phyloP scores from a whole-genome alignment of 768 basidiomycete species.

The Suillus americanus region DNA sequence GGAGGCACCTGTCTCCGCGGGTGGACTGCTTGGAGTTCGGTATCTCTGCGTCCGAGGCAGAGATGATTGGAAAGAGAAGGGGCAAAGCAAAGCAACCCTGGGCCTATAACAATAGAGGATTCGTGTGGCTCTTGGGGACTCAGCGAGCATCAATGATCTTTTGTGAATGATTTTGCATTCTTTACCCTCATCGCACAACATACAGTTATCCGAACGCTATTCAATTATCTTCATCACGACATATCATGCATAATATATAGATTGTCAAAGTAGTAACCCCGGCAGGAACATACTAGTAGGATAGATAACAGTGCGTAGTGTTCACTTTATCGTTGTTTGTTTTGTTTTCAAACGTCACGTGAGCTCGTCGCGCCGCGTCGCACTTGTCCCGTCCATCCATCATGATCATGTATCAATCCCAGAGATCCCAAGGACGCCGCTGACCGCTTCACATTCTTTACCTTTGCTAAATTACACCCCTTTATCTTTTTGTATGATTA shows the following conservation, averaged over 20 bases:
- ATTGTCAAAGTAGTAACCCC: slow-evolving; percentile 30
- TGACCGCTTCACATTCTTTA: not conserved
- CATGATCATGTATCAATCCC: too few species aligned
- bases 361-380: not conserved
- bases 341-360: too few species aligned
- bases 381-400: not conserved
- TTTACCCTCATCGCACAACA: not conserved
- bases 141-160: slow-evolving; percentile 1
- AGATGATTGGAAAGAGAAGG: slow-evolving; percentile 56
- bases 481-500: not conserved
- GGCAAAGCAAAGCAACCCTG: slow-evolving; percentile 56
- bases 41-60: slow-evolving; percentile 18
- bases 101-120: slow-evolving; percentile 22
- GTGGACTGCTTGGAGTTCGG: slow-evolving; percentile 16
- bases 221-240: slow-evolving; percentile 25
- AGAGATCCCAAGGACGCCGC: not conserved
- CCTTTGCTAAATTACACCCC: not conserved
- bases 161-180: not conserved
- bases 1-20: slow-evolving; percentile 48
- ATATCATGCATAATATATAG: slow-evolving; percentile 33
- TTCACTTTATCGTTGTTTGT: too few species aligned
- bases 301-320: too few species aligned
- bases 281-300: not conserved
- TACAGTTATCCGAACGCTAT: slow-evolving; percentile 25
- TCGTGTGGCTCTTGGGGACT: slow-evolving; percentile 2